Base-by-base conservation (phyloP, 805 yeast genomes). In the Saturnispora galanensis region DNA sequence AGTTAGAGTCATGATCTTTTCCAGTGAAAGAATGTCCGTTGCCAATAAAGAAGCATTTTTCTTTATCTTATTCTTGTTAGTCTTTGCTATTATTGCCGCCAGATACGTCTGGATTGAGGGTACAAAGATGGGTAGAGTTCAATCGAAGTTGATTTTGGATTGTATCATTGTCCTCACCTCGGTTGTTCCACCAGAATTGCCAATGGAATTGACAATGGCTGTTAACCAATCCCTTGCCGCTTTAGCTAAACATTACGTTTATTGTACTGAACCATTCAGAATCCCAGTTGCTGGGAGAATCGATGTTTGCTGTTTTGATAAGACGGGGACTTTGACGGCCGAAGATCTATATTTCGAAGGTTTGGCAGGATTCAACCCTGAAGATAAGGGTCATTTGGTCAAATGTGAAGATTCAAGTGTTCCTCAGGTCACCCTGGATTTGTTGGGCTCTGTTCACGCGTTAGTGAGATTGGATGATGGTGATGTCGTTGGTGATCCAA, bases 81-180 rank as follows among this genome's bases (percentile, higher is more conserved):
- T 84, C 33, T 93, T 93, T 58, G 98, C 98, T 50, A 74, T 93
- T 59, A 86, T 88, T 55, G 98, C 98, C 30, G 82, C 95, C 16
- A 83, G 95, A 87, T 93, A 90, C 59, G 97, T 93, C 44, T 93
- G 98, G 98, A 82, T 84, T 48, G 96, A 90, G 68, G 98, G 98
- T 65, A 84, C 95, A 18, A 81, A 75, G 62, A 82, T 86, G 86
- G 97, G 96, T 57, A 84, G 98, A 68, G 77, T 86, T 56, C 95
- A 90, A 65, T 84, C 95, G 45, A 90, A 90, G 66, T 76, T 93
- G 63, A 81, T 93, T 52, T 74, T 93, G 59, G 97, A 93, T 66
- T 93, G 98, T 79, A 84, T 93, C 52, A 76, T 93, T 59, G 94
- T 93, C 55, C 77, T 93, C 56, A 93, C 98, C 15, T 89, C 97